These are phyloP conservation scores for Gyromitra esculenta DNA, from an alignment of 2,329 filamentous ascomycete species.

Conservation along the genomic window DNA sequence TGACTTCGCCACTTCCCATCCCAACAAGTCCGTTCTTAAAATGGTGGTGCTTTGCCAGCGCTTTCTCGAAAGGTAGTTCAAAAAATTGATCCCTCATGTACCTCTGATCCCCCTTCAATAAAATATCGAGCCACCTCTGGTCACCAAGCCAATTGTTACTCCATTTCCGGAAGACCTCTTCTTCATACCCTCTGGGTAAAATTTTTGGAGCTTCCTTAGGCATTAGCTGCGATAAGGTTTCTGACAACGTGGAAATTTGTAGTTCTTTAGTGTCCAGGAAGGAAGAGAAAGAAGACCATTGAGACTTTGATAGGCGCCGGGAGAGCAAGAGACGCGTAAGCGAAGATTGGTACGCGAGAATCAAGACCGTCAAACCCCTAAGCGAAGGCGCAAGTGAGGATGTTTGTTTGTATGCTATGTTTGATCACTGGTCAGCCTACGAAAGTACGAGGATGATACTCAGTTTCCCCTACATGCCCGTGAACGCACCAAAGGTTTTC, in stretches of 20 bases:
- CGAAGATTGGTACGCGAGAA: constrained; percentile 49
- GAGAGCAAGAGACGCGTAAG: constrained; percentile 46
- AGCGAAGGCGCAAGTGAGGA: constrained; percentile 45
- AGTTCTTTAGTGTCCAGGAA: constrained; percentile 49
- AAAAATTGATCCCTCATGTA: constrained; percentile 54
- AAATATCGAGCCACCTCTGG: constrained; percentile 56
- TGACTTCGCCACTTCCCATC: constrained; percentile 38
- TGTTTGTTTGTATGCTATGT: constrained; percentile 56
- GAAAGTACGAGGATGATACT: constrained; percentile 14
- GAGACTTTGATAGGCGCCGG: constrained; percentile 50
- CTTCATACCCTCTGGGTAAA: constrained; percentile 50
- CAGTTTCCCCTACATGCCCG: background rate
- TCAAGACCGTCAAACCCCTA: constrained; percentile 38
- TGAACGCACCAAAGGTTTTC: constrained; percentile 51
- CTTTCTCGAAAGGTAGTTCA: constrained; percentile 56
- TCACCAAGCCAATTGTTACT: constrained; percentile 58
- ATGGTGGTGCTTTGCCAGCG: constrained; percentile 54
- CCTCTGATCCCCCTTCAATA: constrained; percentile 54
- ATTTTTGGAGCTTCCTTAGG: constrained; percentile 44
- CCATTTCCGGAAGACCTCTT: constrained; percentile 56
- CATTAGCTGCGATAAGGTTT: constrained; percentile 7
- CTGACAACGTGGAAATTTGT: constrained; percentile 47
- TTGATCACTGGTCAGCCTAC: constrained; percentile 9
- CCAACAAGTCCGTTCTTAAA: constrained; percentile 53
- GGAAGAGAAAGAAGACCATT: constrained; percentile 52